A percentile compares a stretch with the other conserved stretches of the same genome.
Conservation (phyloP, 2,329 filamentous ascomycete species). For the Aspergillus sp. region DNA sequence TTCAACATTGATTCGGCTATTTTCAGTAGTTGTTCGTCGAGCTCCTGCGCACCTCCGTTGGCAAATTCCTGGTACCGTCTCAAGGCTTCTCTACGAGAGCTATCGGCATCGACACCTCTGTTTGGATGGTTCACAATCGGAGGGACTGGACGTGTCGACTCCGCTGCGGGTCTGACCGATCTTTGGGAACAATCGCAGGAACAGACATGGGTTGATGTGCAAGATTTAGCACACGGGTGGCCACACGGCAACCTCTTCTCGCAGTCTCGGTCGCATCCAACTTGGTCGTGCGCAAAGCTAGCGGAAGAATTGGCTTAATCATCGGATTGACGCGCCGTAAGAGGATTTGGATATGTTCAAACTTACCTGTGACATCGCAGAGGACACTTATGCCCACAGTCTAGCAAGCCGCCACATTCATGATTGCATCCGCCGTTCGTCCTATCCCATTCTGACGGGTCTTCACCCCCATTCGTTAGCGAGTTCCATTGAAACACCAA, state of each 20-base stretch:
- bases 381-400: slow-evolving; percentile 55
- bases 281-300: slow-evolving; percentile 38
- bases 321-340: too few species aligned
- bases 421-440: slow-evolving; percentile 55
- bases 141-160: background rate
- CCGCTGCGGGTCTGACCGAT: background rate
- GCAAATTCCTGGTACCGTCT: slow-evolving; percentile 29
- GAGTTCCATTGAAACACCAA: background rate
- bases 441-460: slow-evolving; percentile 54
- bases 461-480: slow-evolving; percentile 21
- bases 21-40: slow-evolving; percentile 24
- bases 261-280: slow-evolving; percentile 39
- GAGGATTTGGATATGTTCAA: background rate
- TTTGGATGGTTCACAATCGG: background rate
- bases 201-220: slow-evolving; percentile 29
- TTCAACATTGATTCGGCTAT: slow-evolving; percentile 5
- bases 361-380: slow-evolving; percentile 54
- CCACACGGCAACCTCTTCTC: slow-evolving; percentile 36
- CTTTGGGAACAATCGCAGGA: slow-evolving; percentile 26
- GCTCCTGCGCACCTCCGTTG: slow-evolving; percentile 28
- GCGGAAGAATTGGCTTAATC: slow-evolving; percentile 8
- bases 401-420: slow-evolving; percentile 45
- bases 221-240: slow-evolving; percentile 36
- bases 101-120: background rate
- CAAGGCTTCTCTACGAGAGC: slow-evolving; percentile 6